Conservation (phyloP, 2,329 filamentous ascomycete genomes). For the Stemphylium beticola region DNA sequence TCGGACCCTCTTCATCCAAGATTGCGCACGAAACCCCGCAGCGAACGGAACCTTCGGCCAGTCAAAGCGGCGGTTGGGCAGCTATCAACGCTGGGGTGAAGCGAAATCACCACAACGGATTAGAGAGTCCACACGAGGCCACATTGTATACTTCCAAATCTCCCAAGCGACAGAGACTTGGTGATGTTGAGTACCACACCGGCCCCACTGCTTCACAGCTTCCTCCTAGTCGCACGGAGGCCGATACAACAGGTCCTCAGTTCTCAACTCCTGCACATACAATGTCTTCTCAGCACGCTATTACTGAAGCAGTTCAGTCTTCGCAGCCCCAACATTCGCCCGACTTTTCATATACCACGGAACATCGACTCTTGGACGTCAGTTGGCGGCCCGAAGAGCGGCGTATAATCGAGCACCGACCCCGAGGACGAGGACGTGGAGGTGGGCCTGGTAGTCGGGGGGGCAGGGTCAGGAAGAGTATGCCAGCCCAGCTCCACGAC, state of each 20-base stretch:
- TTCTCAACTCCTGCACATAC: conserved; percentile 28
- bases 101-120: conserved; percentile 45
- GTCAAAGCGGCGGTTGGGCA: conserved; percentile 50
- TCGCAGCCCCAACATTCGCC: conserved; percentile 32
- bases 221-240: conserved; percentile 16
- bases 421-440: conserved; percentile 49
- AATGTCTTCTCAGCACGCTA: conserved; percentile 39
- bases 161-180: conserved; percentile 55
- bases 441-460: conserved; percentile 49
- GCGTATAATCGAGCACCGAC: conserved; percentile 35
- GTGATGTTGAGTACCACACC: conserved; percentile 46
- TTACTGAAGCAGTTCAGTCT: conserved; percentile 29
- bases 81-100: conserved; percentile 53
- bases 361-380: conserved; percentile 39
- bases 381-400: conserved; percentile 43
- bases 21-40: conserved; percentile 26
- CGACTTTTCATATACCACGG: conserved; percentile 37
- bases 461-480: conserved; percentile 48
- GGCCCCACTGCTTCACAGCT: conserved; percentile 28
- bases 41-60: conserved; percentile 22
- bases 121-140: conserved; percentile 38
- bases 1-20: conserved; percentile 4
- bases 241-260: conserved; percentile 25
- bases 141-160: conserved; percentile 44
- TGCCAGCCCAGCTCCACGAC: conserved; percentile 34